phyloP scores from a whole-genome alignment of 768 basidiomycete genomes.

The Psilocybe subaeruginosa region DNA sequence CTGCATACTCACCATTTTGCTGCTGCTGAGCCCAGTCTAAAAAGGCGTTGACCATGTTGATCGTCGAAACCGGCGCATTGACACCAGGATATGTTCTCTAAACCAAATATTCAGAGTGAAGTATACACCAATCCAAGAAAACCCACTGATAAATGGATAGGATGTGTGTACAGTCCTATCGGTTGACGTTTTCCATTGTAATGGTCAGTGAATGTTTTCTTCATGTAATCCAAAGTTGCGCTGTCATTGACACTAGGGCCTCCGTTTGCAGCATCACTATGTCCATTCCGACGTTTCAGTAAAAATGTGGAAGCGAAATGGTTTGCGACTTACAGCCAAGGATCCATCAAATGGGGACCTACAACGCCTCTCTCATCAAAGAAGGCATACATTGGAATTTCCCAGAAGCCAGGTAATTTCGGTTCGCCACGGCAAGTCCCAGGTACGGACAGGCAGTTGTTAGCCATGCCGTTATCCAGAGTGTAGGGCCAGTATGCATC shows the following conservation, averaged over 20 bases:
- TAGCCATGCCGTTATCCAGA: constrained; percentile 78
- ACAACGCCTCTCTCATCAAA: constrained; percentile 60
- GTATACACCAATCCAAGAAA: background rate
- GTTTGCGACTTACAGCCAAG: constrained; percentile 63
- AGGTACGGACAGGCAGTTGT: constrained; percentile 63
- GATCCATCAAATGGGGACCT: constrained; percentile 80
- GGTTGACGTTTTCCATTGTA: constrained; percentile 79
- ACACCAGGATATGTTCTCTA: constrained; percentile 65
- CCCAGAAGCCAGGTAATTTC: constrained; percentile 79
- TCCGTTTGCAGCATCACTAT: constrained; percentile 60
- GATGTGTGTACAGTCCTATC: constrained; percentile 81
- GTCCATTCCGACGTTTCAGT: background rate
- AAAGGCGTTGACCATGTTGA: constrained; percentile 78
- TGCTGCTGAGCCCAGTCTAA: constrained; percentile 82
- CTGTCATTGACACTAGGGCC: constrained; percentile 50
- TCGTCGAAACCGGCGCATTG: constrained; percentile 49
- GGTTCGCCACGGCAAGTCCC: constrained; percentile 71
- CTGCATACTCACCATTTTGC: constrained; percentile 49
- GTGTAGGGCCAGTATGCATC: constrained; percentile 88
- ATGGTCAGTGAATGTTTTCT: constrained; percentile 73
- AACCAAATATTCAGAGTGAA: background rate
- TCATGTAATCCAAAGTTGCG: constrained; percentile 72
- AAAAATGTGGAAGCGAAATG: background rate
- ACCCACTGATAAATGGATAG: constrained; percentile 70
- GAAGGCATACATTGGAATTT: constrained; percentile 82